These are phyloP conservation scores for Colletotrichum truncatum DNA, from an alignment of 2,329 filamentous ascomycete species.

Conservation along the genomic window DNA sequence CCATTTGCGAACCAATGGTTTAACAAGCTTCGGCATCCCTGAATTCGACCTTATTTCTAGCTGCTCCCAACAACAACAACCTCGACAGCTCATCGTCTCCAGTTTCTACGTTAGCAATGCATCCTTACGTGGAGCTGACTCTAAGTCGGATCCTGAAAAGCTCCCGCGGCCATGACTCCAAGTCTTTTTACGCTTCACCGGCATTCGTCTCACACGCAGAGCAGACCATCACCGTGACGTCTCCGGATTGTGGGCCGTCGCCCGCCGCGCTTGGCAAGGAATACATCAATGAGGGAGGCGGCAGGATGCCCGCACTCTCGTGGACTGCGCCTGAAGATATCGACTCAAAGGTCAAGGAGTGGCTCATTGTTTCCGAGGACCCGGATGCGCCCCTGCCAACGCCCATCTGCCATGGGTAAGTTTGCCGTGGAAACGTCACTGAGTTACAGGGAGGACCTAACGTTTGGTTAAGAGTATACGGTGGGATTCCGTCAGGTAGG, in stretches of 20 bases:
- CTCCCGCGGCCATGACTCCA: conserved; percentile 46
- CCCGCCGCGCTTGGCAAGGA: conserved; percentile 44
- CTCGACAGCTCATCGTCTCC: no score
- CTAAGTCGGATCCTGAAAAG: conserved; percentile 51
- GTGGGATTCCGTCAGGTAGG: conserved; percentile 46
- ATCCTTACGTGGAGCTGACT: conserved; percentile 43
- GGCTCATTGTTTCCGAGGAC: conserved; percentile 56
- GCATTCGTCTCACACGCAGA: conserved; percentile 44
- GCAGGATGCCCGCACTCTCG: conserved; percentile 48
- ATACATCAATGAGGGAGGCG: conserved; percentile 49
- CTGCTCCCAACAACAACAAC: no score
- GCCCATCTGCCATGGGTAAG: conserved; percentile 56
- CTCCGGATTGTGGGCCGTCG: conserved; percentile 49
- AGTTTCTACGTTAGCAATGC: no score
- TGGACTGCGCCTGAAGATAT: conserved; percentile 46
- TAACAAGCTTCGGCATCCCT: no score
- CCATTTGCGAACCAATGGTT: no score
- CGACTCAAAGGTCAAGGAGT: conserved; percentile 47
- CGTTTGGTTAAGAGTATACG: conserved; percentile 42
- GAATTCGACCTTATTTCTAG: no score
- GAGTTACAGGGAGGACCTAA: background rate
- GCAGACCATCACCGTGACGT: conserved; percentile 48
- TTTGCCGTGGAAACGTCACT: background rate
- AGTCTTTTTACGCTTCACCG: conserved; percentile 45
- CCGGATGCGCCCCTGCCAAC: conserved; percentile 55